phyloP scores from a whole-genome alignment of 768 basidiomycete genomes.

The Boletellus sp. region DNA sequence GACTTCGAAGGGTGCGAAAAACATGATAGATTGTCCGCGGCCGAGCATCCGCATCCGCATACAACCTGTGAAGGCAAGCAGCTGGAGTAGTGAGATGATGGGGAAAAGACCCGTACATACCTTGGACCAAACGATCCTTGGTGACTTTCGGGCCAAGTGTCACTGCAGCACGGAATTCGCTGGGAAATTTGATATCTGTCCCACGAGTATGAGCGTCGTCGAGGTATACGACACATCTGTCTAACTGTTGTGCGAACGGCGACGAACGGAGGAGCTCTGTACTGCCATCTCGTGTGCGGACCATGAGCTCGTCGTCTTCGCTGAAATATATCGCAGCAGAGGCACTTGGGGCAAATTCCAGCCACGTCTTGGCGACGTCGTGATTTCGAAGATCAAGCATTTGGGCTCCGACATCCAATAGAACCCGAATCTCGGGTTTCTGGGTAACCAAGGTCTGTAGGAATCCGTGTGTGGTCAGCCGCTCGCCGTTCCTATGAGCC shows the following conservation, averaged over 20 bases:
- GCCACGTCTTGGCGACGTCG: slow-evolving; percentile 40
- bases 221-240: slow-evolving; percentile 10
- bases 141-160: slow-evolving; percentile 16
- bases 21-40: slow-evolving; percentile 43
- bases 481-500: not conserved
- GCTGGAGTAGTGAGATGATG: not conserved
- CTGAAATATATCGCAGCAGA: slow-evolving; percentile 26
- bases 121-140: slow-evolving; percentile 15
- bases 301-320: slow-evolving; percentile 13
- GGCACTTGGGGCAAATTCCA: slow-evolving; percentile 15
- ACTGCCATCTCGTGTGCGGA: slow-evolving; percentile 34
- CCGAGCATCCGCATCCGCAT: slow-evolving; percentile 55
- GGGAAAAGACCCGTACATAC: not conserved
- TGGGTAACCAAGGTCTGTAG: slow-evolving; percentile 30
- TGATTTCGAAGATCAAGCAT: slow-evolving; percentile 45
- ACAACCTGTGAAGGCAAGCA: slow-evolving; percentile 37
- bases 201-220: slow-evolving; percentile 18
- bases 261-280: slow-evolving; percentile 38
- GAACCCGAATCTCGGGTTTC: slow-evolving; percentile 35
- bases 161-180: slow-evolving; percentile 10
- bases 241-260: not conserved
- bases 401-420: slow-evolving; percentile 53
- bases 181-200: slow-evolving; percentile 16
- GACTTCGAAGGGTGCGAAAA: slow-evolving; percentile 46
- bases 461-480: slow-evolving; percentile 20